phyloP scores from a whole-genome alignment of 139 green algal species.

The Haematococcus lacustris region DNA sequence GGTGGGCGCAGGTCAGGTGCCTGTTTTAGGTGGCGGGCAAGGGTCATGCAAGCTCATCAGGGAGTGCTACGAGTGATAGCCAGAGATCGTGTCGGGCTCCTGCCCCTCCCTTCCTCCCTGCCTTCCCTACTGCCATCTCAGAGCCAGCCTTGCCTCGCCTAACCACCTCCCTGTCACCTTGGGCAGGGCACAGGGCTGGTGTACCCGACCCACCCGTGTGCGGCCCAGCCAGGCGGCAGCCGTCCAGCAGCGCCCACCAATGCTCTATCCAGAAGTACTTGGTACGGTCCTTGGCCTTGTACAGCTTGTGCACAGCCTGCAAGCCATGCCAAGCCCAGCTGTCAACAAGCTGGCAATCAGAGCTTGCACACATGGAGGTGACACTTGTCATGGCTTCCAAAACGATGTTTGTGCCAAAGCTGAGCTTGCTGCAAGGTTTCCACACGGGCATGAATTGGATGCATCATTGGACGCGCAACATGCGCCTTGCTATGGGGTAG shows the following conservation, averaged over 20 bases:
- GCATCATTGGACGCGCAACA: not conserved
- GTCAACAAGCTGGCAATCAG: not conserved
- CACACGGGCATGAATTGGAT: not conserved
- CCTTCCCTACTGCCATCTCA: no score
- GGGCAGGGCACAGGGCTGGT: no score
- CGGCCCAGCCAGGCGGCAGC: conserved; percentile 22
- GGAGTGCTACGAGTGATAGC: no score
- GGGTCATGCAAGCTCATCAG: no score
- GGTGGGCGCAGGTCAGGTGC: no score
- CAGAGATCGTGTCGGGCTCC: no score
- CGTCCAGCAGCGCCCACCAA: conserved; percentile 34
- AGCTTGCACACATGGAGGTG: not conserved
- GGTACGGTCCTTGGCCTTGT: conserved; percentile 32
- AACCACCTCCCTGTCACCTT: no score
- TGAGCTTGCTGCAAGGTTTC: not conserved
- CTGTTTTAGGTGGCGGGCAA: no score
- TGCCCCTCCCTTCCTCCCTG: no score
- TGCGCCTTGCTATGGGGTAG: not conserved
- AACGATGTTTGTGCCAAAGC: not conserved
- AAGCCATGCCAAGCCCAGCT: not conserved
- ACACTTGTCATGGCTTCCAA: not conserved
- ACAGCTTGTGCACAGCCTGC: conserved; percentile 27
- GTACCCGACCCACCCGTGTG: conserved; percentile 6
- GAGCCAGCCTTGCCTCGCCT: no score
- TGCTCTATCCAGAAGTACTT: conserved; percentile 50